phyloP scores from a whole-genome alignment of 2,329 filamentous ascomycete genomes.

The Paecilomyces dactylethromorphus region DNA sequence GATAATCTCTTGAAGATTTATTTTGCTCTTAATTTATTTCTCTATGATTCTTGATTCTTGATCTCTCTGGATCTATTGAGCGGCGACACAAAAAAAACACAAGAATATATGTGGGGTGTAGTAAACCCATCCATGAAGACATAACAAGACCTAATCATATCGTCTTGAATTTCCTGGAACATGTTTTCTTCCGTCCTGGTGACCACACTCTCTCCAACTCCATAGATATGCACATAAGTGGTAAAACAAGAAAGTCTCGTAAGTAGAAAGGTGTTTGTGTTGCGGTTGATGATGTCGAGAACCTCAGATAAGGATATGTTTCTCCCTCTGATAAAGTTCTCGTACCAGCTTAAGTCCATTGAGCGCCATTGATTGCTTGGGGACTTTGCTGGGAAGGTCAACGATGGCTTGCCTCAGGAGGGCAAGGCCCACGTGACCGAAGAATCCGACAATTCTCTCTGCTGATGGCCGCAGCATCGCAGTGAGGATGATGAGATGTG shows the following conservation, averaged over 20 bases:
- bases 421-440: conserved; percentile 68
- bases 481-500: conserved; percentile 64
- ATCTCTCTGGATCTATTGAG: too few species aligned
- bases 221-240: not conserved
- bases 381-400: conserved; percentile 55
- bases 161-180: not conserved
- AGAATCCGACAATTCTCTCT: conserved; percentile 70
- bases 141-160: not conserved
- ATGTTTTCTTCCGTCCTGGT: not conserved
- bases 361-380: conserved; percentile 29
- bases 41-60: too few species aligned
- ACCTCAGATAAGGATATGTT: conserved; percentile 28
- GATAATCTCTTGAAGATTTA: too few species aligned
- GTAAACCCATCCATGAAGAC: not conserved
- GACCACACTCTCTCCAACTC: not conserved
- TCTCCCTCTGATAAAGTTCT: conserved; percentile 30
- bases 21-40: too few species aligned
- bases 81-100: too few species aligned
- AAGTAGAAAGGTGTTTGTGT: not conserved
- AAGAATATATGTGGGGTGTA: not conserved
- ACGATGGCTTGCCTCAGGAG: conserved; percentile 64
- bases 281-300: not conserved
- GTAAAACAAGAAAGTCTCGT: not conserved
- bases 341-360: conserved; percentile 32
- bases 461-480: conserved; percentile 68